phyloP scores from a whole-genome alignment of 2,329 filamentous ascomycete genomes.

The Penicillium palitans region DNA sequence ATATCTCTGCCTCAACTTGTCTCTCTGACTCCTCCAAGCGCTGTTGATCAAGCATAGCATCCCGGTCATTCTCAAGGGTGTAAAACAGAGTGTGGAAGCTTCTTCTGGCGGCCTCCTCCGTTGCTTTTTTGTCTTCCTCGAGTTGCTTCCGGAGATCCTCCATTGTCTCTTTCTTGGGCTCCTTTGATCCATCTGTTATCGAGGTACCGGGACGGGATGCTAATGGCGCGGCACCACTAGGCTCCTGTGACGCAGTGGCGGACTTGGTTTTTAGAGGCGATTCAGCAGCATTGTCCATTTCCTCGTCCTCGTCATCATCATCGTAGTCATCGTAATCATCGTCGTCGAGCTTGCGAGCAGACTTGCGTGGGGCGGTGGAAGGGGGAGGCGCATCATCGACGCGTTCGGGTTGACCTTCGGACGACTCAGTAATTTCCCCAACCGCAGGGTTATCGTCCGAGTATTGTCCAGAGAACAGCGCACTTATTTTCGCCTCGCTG shows the following conservation, averaged over 20 bases:
- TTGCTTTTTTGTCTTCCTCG: constrained; percentile 86
- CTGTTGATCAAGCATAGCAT: constrained; percentile 97
- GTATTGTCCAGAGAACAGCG: constrained; percentile 64
- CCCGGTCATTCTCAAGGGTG: constrained; percentile 89
- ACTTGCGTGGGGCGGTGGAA: constrained; percentile 53
- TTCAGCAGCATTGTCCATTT: constrained; percentile 48
- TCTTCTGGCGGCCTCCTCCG: constrained; percentile 82
- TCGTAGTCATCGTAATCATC: constrained; percentile 72
- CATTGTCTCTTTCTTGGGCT: constrained; percentile 62
- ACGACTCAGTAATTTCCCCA: constrained; percentile 49
- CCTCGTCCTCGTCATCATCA: constrained; percentile 61
- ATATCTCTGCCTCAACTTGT: constrained; percentile 94
- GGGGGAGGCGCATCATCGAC: constrained; percentile 51
- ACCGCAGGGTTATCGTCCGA: constrained; percentile 35
- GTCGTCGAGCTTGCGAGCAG: constrained; percentile 74
- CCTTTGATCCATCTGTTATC: constrained; percentile 61
- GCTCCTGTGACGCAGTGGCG: constrained; percentile 54
- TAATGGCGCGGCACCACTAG: constrained; percentile 65
- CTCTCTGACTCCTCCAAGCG: constrained; percentile 95
- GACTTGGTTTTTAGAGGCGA: constrained; percentile 56
- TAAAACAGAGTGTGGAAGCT: constrained; percentile 95
- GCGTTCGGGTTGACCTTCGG: constrained; percentile 40
- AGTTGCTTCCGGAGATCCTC: constrained; percentile 91
- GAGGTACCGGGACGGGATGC: constrained; percentile 68
- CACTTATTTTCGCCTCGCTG: constrained; percentile 73